Percentiles rank a stretch among this genome's conserved stretches.
Evolutionary conservation across 176 grass and related monocot genomes (phyloP).

Genomic region (Leersia perrieri): DNA sequence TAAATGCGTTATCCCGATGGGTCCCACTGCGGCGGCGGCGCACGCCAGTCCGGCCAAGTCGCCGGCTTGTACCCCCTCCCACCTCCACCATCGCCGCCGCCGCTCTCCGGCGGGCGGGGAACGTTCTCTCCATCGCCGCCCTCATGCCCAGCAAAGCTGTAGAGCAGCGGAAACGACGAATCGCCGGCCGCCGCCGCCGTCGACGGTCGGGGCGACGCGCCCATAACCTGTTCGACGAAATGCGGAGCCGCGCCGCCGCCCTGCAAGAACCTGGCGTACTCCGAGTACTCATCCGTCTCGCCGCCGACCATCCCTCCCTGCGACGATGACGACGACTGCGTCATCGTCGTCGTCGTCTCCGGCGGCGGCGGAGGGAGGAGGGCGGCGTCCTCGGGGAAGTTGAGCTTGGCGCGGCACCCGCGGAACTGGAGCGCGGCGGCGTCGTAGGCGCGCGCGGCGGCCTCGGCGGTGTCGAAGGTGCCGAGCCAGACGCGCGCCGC

Average conservation of each 20-base stretch:
- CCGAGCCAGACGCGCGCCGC: conserved; percentile 85
- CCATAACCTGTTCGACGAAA: conserved; percentile 16
- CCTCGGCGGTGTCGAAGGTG: conserved; percentile 74
- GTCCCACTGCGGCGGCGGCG: background rate
- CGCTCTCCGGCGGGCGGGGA: background rate
- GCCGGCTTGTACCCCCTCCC: background rate
- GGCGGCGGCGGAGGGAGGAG: background rate
- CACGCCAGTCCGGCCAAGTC: conserved; percentile 1
- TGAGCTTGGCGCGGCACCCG: conserved; percentile 69
- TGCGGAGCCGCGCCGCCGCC: background rate
- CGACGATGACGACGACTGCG: background rate
- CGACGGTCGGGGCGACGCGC: background rate
- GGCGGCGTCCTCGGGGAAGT: conserved; percentile 59
- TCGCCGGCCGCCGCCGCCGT: background rate
- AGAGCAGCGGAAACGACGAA: conserved; percentile 21
- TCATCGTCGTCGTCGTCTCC: too few relatives aligned
- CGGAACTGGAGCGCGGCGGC: conserved; percentile 53
- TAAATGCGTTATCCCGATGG: conserved; percentile 18
- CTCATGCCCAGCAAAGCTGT: background rate
- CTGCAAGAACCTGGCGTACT: conserved; percentile 42
- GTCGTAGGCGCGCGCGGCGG: conserved; percentile 72
- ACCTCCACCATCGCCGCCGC: background rate
- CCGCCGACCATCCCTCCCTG: background rate
- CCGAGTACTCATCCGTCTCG: conserved; percentile 43
- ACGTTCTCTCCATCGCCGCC: background rate